A percentile compares a stretch with the other conserved stretches of the same genome.
Conservation (phyloP, 495 filamentous ascomycete genomes). For the Thozetella sp. region DNA sequence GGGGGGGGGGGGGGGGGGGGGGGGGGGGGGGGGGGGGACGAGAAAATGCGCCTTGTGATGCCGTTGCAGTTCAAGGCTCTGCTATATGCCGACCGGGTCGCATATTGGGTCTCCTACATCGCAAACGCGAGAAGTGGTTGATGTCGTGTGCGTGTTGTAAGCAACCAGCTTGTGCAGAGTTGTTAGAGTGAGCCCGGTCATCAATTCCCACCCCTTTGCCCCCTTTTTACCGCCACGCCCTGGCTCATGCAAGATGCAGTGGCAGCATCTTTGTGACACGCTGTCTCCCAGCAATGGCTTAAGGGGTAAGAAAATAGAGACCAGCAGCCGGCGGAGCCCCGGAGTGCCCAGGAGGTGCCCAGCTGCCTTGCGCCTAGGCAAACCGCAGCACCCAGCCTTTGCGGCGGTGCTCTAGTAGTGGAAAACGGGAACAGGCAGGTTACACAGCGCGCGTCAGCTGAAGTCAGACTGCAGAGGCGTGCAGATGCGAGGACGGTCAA, state of each 20-base stretch:
- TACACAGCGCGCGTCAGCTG: neutral
- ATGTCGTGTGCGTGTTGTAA: too few species aligned
- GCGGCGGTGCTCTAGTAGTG: neutral
- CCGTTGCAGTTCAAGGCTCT: too few species aligned
- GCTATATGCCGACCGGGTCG: too few species aligned
- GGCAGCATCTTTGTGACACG: neutral
- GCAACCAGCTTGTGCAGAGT: too few species aligned
- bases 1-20: too few species aligned
- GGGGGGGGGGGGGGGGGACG: too few species aligned
- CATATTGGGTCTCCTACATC: too few species aligned
- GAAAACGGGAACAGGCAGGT: neutral
- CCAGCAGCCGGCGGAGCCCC: neutral
- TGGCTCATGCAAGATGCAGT: neutral
- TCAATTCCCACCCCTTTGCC: neutral
- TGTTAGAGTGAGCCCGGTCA: too few species aligned
- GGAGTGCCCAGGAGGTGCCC: too few species aligned
- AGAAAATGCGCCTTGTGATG: too few species aligned
- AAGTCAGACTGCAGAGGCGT: slow-evolving; percentile 1
- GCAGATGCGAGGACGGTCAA: neutral
- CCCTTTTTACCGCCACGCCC: neutral
- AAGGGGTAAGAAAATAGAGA: neutral
- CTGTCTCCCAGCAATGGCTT: neutral
- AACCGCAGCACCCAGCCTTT: neutral
- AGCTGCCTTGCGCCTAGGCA: neutral
- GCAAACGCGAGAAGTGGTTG: too few species aligned